Conservation (phyloP, 352 stramenopile species). For the Pilasporangium apinafurcum region DNA sequence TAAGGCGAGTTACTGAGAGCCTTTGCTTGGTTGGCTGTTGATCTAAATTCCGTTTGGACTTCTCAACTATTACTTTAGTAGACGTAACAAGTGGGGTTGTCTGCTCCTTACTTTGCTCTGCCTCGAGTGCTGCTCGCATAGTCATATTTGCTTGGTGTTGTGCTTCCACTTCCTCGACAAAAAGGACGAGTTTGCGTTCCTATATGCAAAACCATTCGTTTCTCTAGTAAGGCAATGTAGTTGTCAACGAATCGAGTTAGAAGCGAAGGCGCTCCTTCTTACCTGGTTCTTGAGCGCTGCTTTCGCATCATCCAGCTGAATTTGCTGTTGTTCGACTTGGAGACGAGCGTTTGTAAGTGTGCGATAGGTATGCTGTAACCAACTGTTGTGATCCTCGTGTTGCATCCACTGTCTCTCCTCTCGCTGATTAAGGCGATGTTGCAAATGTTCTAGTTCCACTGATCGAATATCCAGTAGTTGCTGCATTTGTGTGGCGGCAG, state of each 20-base stretch:
- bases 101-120: background rate
- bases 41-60: too few species aligned
- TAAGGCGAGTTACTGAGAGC: background rate
- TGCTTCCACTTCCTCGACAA: conserved; percentile 19
- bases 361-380: too few species aligned
- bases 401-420: background rate
- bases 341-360: too few species aligned
- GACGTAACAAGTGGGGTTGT: background rate
- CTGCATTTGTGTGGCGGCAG: background rate
- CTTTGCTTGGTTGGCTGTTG: too few species aligned
- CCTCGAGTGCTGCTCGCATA: conserved; percentile 5
- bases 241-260: too few species aligned
- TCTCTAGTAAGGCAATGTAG: too few species aligned
- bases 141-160: conserved; percentile 16
- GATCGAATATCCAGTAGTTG: background rate
- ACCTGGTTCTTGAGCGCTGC: conserved; percentile 1
- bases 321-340: too few species aligned
- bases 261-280: too few species aligned
- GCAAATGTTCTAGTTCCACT: background rate
- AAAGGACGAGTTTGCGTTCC: conserved; percentile 11
- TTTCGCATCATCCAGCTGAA: conserved; percentile 3
- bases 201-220: too few species aligned
- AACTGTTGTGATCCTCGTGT: background rate
- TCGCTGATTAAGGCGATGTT: background rate
- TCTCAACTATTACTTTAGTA: too few species aligned